Evolutionary conservation across 2,329 filamentous ascomycete genomes (phyloP), one percentile per base, ranked within the genome.

Genomic region (Hypoxylon sp.): DNA sequence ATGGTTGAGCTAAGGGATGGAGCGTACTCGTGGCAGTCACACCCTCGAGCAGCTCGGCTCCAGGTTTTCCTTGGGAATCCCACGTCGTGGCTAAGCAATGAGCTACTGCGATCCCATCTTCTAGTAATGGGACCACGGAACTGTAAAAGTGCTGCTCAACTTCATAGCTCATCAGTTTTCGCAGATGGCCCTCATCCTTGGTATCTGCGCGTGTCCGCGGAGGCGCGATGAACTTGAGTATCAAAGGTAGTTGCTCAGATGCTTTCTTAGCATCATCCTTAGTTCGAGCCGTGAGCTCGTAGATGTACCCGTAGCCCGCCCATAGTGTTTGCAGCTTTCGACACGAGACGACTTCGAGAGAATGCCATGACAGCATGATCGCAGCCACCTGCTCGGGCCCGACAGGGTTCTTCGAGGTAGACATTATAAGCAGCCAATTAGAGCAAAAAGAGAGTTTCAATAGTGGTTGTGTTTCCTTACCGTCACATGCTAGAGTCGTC

Each of bases 81-180:
- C 52, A 51, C 12, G 60, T 64, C 3, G 54, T 57, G 7, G 57
- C 55, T 27, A 64, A 42, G 36, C 53, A 65, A 12, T 56, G 47
- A 19, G 66, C 60, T 25, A 64, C 43, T 21, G 59, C 42, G 19
- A 58, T 40, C 5, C 69, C 64, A 4, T 65, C 57, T 4, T 63
- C 65, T 1, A 88, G 65, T 0, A 63, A 63, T 0, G 81, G 78
- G 0, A 81, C 82, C 7, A 88, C 66, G 2, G 78, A 65, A 1
- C 71, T 72, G 64, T 89, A 89, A 58, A 89, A 89, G 58, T 78
- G 79, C 61, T 86, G 83, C 67, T 89, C 86, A 3, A 87, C 82
- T 34, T 84, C 75, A 57, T 89, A 89, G 63, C 83, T 87, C 19
- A 88, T 67, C 51, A 88, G 78, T 63, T 89, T 89, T 5, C 86